phyloP scores from a whole-genome alignment of 805 yeast species.

The Ogataea sp. region DNA sequence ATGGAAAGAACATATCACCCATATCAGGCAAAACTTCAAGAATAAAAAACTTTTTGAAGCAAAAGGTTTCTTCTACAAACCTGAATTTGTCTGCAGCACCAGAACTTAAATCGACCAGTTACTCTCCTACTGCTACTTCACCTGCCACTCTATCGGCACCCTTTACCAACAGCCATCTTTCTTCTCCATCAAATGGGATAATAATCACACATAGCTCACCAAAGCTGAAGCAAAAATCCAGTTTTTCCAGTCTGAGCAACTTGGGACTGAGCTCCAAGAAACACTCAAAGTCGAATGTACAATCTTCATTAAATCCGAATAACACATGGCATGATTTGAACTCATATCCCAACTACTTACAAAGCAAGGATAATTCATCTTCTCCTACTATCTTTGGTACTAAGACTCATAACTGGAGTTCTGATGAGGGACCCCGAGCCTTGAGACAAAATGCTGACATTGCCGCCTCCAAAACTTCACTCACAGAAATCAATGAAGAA shows the following conservation, averaged over 20 bases:
- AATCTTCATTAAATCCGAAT: not conserved
- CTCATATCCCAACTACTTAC: not conserved
- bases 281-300: not conserved
- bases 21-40: conserved; percentile 8
- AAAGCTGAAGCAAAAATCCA: conserved; percentile 7
- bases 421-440: conserved; percentile 6
- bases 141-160: not conserved
- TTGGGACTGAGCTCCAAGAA: not conserved
- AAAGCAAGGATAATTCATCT: not conserved
- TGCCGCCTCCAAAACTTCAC: not conserved
- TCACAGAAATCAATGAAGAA: not conserved
- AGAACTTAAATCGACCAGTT: not conserved
- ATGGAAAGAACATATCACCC: not conserved
- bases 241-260: conserved; percentile 6
- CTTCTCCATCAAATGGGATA: not conserved
- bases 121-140: not conserved
- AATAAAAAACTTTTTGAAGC: conserved; percentile 18
- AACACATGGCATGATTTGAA: not conserved
- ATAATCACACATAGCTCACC: not conserved
- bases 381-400: conserved; percentile 24
- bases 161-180: not conserved
- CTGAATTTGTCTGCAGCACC: not conserved
- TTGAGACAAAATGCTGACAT: not conserved
- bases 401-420: conserved; percentile 22
- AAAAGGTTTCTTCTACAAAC: conserved; percentile 14